phyloP scores from a whole-genome alignment of 768 basidiomycete species.

The Hemileccinum rubropunctum region DNA sequence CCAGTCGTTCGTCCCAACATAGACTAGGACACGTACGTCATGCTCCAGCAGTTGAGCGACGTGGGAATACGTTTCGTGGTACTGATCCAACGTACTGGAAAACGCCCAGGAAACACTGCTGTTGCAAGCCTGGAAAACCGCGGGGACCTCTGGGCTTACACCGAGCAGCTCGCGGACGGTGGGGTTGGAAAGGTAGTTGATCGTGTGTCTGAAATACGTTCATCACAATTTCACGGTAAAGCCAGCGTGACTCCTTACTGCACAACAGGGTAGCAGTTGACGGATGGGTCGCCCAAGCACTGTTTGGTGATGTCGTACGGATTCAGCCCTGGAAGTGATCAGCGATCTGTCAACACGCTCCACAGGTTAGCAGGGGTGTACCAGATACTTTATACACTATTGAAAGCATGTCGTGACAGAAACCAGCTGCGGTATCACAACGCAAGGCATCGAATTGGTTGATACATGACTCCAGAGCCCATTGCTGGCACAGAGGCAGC shows the following conservation, averaged over 20 bases:
- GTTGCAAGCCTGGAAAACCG: constrained; percentile 38
- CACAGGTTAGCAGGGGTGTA: not conserved
- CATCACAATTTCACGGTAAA: not conserved
- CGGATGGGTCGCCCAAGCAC: constrained; percentile 49
- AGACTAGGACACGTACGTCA: constrained; percentile 68
- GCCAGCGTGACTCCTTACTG: constrained; percentile 22
- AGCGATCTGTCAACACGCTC: not conserved
- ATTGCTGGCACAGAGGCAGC: constrained; percentile 70
- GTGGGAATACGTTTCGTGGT: constrained; percentile 32
- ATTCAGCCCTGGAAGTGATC: constrained; percentile 38
- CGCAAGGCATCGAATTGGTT: constrained; percentile 63
- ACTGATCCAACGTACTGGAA: constrained; percentile 37
- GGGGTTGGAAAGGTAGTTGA: constrained; percentile 57
- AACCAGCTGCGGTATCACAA: constrained; percentile 64
- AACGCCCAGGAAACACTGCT: constrained; percentile 48
- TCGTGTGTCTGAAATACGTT: constrained; percentile 43
- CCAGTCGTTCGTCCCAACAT: constrained; percentile 76
- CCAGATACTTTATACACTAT: constrained; percentile 31
- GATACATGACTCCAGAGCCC: constrained; percentile 57
- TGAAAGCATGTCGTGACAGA: constrained; percentile 47
- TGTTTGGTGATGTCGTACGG: constrained; percentile 65
- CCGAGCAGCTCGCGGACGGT: constrained; percentile 53
- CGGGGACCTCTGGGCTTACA: constrained; percentile 44
- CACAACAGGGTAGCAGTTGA: constrained; percentile 60
- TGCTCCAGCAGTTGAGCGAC: constrained; percentile 62